Evolutionary conservation across 345 rosid species (phyloP), one percentile per base, ranked within the genome.

Genomic region (Heritiera fomes): DNA sequence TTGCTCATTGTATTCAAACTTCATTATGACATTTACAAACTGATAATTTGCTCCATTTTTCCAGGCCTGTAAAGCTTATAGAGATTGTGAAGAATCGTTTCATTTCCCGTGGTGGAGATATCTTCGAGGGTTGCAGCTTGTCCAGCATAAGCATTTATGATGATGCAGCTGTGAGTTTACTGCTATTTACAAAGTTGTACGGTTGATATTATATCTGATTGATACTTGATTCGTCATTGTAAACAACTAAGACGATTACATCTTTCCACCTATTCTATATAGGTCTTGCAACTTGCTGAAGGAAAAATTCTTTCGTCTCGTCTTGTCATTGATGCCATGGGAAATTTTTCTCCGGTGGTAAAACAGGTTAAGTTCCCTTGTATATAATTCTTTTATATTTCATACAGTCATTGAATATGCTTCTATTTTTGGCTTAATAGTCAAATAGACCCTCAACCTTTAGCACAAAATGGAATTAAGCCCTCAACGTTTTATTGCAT

Each of bases 311-410:
- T 93, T 76, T 88, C 92, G 52, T 89, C 97, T 32, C 91, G 86
- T 69, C 91, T 95, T 12, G 9, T 93, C 65, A 84, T 93, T 40
- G 99, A 95, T 86, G 97, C 98, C 66, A 95, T 93, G 93, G 99
- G 99, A 69, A 95, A 93, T 82, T 93, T 95, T 82, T 95, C 99
- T 61, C 99, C 97, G 52, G 87, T 95, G 32, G 87, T 93, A 76
- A 95, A 85, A 86, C 99, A 95, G 99, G 99, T 91, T 63, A 64
- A 70, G 28, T 77, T 56, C 55, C 59, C 67, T 64, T 76, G 5
- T 78, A 55, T 73, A 34, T 72, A 64, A 58, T 60, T 77, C 38
- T 12, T 32, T 12, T 59, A 28, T 63, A 34, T 64, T 49, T 72
- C 46, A 63, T 46, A 7, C 8, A 40, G 73, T 52, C 12, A 53